Conservation (phyloP, 192 early-diverging fungal genomes). For the Rhizophagus clarus region DNA sequence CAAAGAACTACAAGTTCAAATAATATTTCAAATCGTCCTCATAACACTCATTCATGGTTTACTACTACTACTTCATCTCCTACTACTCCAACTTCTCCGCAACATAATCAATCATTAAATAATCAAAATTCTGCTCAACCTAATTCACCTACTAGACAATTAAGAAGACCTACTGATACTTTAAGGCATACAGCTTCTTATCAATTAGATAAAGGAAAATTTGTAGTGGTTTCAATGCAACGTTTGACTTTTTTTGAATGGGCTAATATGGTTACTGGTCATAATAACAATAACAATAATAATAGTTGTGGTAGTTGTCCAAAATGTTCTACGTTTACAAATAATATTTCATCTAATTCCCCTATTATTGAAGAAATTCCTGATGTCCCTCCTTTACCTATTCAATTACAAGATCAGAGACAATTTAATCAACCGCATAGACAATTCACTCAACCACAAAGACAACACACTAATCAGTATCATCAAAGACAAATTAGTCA, state of each 20-base stretch:
- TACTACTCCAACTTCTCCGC: neutral
- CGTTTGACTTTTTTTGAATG: constrained; percentile 20
- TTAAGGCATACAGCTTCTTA: constrained; percentile 10
- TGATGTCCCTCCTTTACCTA: neutral
- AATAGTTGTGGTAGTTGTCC: neutral
- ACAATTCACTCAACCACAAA: neutral
- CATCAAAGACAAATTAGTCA: neutral
- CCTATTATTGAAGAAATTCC: neutral
- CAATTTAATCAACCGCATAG: too few relatives aligned
- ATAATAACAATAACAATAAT: constrained; percentile 4
- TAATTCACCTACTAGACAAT: neutral
- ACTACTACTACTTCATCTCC: neutral
- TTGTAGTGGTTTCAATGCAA: constrained; percentile 24
- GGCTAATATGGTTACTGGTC: constrained; percentile 21
- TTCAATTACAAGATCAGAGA: neutral
- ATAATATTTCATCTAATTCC: neutral
- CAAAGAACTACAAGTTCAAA: neutral
- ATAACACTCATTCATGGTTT: neutral
- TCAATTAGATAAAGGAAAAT: constrained; percentile 18
- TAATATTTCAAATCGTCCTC: neutral
- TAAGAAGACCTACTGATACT: neutral
- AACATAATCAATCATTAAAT: neutral
- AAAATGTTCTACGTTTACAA: neutral
- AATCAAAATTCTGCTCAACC: neutral
- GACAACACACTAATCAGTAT: neutral